These are phyloP conservation scores for Thermothelomyces thermophilus DNA, from an alignment of 2,329 filamentous ascomycete genomes.

Conservation along the genomic window DNA sequence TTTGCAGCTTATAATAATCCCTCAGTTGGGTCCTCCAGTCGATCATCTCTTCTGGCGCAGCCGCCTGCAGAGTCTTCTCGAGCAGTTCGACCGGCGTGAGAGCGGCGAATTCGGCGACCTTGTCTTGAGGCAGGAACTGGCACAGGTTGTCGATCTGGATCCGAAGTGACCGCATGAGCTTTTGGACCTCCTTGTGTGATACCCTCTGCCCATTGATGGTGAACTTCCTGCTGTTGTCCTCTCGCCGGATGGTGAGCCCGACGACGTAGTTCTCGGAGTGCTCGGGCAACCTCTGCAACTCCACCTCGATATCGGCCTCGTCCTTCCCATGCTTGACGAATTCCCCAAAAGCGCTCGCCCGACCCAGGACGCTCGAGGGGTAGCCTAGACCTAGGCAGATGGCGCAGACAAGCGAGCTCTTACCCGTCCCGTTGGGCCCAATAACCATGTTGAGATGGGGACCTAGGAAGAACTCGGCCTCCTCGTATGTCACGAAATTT, in stretches of 20 bases:
- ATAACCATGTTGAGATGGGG: constrained; percentile 98
- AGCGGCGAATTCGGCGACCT: constrained; percentile 87
- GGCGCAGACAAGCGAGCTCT: constrained; percentile 94
- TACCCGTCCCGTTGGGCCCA: constrained; percentile 96
- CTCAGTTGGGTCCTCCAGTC: constrained; percentile 72
- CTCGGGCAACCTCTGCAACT: constrained; percentile 61
- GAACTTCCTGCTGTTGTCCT: constrained; percentile 77
- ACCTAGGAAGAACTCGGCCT: constrained; percentile 83
- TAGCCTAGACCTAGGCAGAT: constrained; percentile 91
- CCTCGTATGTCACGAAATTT: constrained; percentile 93
- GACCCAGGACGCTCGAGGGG: constrained; percentile 72
- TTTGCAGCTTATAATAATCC: constrained; percentile 61
- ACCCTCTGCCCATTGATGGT: constrained; percentile 62
- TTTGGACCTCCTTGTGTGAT: constrained; percentile 57
- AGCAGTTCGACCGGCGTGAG: constrained; percentile 76
- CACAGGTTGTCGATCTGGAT: constrained; percentile 98
- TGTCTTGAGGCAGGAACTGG: constrained; percentile 93
- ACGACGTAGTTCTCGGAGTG: constrained; percentile 65
- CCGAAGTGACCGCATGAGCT: constrained; percentile 62
- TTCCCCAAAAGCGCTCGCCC: constrained; percentile 76
- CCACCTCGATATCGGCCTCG: constrained; percentile 80
- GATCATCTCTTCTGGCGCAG: constrained; percentile 74
- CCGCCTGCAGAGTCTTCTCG: constrained; percentile 79
- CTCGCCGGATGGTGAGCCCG: constrained; percentile 67
- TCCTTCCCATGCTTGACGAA: constrained; percentile 87